Base-by-base conservation (phyloP, 148 eudicot genomes). In the Rhododendron ovatum region DNA sequence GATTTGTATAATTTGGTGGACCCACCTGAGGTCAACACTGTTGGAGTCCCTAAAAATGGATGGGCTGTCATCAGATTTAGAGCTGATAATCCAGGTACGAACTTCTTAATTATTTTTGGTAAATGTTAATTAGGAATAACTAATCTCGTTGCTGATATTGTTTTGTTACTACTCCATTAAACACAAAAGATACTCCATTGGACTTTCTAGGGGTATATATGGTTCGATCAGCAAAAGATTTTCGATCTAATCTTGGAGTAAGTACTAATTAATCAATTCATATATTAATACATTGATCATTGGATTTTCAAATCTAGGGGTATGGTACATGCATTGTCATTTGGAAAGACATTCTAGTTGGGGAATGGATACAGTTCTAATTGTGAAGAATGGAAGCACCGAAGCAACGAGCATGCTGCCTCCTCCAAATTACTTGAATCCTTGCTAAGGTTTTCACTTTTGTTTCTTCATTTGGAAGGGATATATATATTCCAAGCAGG, bases 11-110 rank as follows among this genome's bases (percentile, higher is more conserved):
- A 88, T 65, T 50, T 88, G 81, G 35, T 57, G 69, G 87, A 88
- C 35, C 89, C 89, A 17, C 83, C 87, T 4, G 65, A 73, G 69
- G 35, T 85, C 1, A 88, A 65, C 43, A 88, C 89, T 1, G 26
- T 85, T 11, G 89, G 89, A 6, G 87, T 88, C n/a, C 89, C 89
- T 11, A 82, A 55, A 50, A 88, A 85, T 65, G 89, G 89, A 51
- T 88, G 89, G 89, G 63, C 82, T 50, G 87, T 87, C 28, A 78
- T 88, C 78, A 85, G 89, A 77, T 88, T 85, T 75, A 85, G 26
- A 82, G 87, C 89, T 75, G 59, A 88, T 69, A 88, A 88, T 61
- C 89, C 89, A 30, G 89, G 89, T 88, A 45, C 22, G 2, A 5
- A 61, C 48, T 78, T 78, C 9, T 22, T 78, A 22, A 48, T 2